Conservation (phyloP, 176 grass and related monocot species). For the Musa itinerans region DNA sequence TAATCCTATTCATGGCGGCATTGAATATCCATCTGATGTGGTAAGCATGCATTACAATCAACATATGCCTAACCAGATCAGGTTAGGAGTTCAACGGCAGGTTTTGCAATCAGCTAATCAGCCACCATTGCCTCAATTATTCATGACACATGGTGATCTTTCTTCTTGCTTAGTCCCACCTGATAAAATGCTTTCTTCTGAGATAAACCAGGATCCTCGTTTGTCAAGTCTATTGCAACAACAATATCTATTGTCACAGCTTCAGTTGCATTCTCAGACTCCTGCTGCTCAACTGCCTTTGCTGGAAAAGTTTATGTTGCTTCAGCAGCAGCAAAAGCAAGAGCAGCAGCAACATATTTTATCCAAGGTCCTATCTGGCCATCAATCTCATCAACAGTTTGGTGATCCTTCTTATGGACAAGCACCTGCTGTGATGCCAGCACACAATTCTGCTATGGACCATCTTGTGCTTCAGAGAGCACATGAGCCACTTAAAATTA, state of each 20-base stretch:
- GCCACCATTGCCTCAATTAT: conserved; percentile 36
- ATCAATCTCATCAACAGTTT: conserved; percentile 31
- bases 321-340: conserved; percentile 82
- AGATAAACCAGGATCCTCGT: conserved; percentile 81
- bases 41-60: conserved; percentile 46
- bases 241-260: conserved; percentile 75
- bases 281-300: conserved; percentile 63
- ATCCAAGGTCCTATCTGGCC: conserved; percentile 40
- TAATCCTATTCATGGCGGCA: conserved; percentile 28
- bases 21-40: conserved; percentile 36
- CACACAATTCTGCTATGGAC: conserved; percentile 34
- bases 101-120: conserved; percentile 45
- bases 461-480: conserved; percentile 35
- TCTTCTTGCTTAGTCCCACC: conserved; percentile 24
- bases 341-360: conserved; percentile 65
- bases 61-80: conserved; percentile 45
- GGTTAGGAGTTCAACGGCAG: conserved; percentile 49
- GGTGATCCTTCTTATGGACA: conserved; percentile 37
- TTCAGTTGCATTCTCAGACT: conserved; percentile 65
- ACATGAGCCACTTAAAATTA: conserved; percentile 40
- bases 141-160: conserved; percentile 1
- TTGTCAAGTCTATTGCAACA: conserved; percentile 66
- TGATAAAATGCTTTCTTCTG: conserved; percentile 46
- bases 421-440: conserved; percentile 24
- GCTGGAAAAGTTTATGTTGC: conserved; percentile 76